Evolutionary conservation across 805 yeast species (phyloP).

Genomic region (Nakazawaea wickerhamii): DNA sequence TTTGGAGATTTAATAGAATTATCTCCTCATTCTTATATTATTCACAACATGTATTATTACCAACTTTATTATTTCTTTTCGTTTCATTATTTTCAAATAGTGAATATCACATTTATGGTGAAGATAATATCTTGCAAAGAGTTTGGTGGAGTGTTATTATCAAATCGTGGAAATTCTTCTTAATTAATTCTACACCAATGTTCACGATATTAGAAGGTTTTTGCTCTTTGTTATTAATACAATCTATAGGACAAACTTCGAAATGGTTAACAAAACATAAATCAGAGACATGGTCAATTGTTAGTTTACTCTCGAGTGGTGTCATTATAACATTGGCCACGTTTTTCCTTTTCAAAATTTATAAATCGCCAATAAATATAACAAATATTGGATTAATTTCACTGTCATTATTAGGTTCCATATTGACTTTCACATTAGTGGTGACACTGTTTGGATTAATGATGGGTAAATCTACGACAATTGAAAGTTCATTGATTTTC

Average conservation of each 20-base stretch:
- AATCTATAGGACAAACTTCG: constrained; percentile 81
- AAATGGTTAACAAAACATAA: constrained; percentile 57
- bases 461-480: constrained; percentile 79
- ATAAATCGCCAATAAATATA: constrained; percentile 64
- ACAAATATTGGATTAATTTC: constrained; percentile 59
- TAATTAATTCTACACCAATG: constrained; percentile 80
- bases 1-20: constrained; percentile 43
- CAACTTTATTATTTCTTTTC: constrained; percentile 70
- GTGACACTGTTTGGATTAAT: constrained; percentile 81
- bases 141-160: constrained; percentile 37
- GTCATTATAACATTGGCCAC: constrained; percentile 69
- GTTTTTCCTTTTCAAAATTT: constrained; percentile 78
- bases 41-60: constrained; percentile 76
- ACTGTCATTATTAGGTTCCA: constrained; percentile 83
- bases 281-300: constrained; percentile 76
- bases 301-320: constrained; percentile 66
- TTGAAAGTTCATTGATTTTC: constrained; percentile 80
- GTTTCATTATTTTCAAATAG: constrained; percentile 45
- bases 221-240: constrained; percentile 86
- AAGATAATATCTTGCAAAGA: constrained; percentile 16
- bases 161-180: constrained; percentile 63
- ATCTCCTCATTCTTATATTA: constrained; percentile 54
- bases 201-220: constrained; percentile 91
- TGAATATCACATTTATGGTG: constrained; percentile 14
- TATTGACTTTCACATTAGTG: constrained; percentile 68